Evolutionary conservation across 202 grass and related monocot species (phyloP), one percentile per base, ranked within the genome.

Genomic region (Elaeis oleifera): DNA sequence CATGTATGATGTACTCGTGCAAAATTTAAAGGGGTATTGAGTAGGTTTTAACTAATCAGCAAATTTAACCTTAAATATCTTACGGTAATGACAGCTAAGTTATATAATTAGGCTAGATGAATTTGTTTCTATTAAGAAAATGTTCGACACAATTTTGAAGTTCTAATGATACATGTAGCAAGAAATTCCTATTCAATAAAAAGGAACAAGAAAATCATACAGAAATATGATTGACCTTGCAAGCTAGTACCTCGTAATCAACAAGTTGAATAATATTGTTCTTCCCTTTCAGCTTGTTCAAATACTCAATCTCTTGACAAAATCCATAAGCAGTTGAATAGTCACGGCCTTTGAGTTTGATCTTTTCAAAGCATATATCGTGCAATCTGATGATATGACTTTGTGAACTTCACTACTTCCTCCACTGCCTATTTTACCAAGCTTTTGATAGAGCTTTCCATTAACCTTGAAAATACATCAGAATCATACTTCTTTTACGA

Each of bases 331-430:
- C 87, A 56, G 92, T 96, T 29, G 84, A 81, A 68, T 96, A 96
- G 59, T 96, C 92, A 63, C 92, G 79, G 11, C 92, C 84, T 78
- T 49, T 96, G 21, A 96, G 87, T 58, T 91, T 96, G 57, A 96
- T 96, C 58, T 89, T 96, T 96, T 96, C 71, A 96, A 61, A 61
- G 92, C 92, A 65, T 83, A 89, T 81, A 96, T 96, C 50, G 53
- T 79, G 67, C 84, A 78, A 57, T 91, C 92, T 4, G 62, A 64
- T 52, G 92, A 91, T 74, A 96, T 96, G 68, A 96, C 87, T 75
- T 96, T 96, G 67, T 96, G 73, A 56, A 96, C 92, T 83, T 96
- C 92, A 83, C 87, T 96, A 71, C 92, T 96, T 25, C 92, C 92
- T 21, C 92, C 92, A 14, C 85, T 90, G 39, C 92, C 92, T 59